Conservation (phyloP, 2,329 filamentous ascomycete species). For the Botrytis fragariae region DNA sequence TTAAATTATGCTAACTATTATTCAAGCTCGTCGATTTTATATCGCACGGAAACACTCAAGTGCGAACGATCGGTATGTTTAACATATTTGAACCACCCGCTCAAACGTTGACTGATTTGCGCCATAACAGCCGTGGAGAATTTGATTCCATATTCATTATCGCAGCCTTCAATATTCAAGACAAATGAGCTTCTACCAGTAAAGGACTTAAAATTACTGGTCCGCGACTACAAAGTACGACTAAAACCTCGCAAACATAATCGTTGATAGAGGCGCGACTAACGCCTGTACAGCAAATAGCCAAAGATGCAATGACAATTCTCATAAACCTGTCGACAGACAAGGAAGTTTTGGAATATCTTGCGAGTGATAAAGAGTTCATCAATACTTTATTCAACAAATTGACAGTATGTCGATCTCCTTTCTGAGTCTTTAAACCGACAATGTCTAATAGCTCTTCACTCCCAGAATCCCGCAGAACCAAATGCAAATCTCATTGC, state of each 20-base stretch:
- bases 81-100: neutral
- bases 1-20: constrained; percentile 20
- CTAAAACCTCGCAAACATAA: neutral
- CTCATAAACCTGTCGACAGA: constrained; percentile 84
- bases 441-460: neutral
- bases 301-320: constrained; percentile 88
- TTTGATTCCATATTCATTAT: constrained; percentile 75
- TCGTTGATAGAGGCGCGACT: constrained; percentile 15
- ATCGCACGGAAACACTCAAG: constrained; percentile 85
- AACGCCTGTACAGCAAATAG: constrained; percentile 62
- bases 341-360: constrained; percentile 65
- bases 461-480: constrained; percentile 64
- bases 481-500: constrained; percentile 78
- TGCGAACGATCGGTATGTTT: constrained; percentile 69
- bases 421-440: constrained; percentile 18
- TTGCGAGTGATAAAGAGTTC: constrained; percentile 79
- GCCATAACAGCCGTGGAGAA: constrained; percentile 68
- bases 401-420: constrained; percentile 67
- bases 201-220: constrained; percentile 81
- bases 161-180: constrained; percentile 81
- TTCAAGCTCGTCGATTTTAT: constrained; percentile 86
- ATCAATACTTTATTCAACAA: constrained; percentile 69
- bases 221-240: constrained; percentile 77
- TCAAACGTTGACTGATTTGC: constrained; percentile 27
- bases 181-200: constrained; percentile 72